These are phyloP conservation scores for Coniophora puteana DNA, from an alignment of 1,284 basidiomycete species.

Conservation along the genomic window DNA sequence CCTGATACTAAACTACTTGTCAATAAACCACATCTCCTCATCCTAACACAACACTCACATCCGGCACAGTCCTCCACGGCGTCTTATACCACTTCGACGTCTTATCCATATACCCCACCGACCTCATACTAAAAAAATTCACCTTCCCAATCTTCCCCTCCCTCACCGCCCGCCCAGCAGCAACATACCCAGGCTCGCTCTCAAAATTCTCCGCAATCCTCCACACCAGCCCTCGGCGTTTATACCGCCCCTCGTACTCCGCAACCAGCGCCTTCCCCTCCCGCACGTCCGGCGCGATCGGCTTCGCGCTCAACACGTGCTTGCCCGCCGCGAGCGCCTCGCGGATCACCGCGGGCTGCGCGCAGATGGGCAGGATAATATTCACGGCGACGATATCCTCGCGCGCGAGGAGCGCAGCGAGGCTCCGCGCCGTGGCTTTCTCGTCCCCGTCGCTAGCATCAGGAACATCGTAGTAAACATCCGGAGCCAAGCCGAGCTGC, in stretches of 20 bases:
- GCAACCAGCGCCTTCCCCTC: slow-evolving; percentile 58
- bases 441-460: no score
- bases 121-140: slow-evolving; percentile 51
- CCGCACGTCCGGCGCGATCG: slow-evolving; percentile 64
- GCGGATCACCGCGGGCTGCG: slow-evolving; percentile 63
- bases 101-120: slow-evolving; percentile 53
- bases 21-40: slow-evolving; percentile 8
- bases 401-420: slow-evolving; percentile 60
- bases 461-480: slow-evolving; percentile 56
- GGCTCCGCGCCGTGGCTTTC: slow-evolving; percentile 32
- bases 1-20: slow-evolving; percentile 56
- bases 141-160: slow-evolving; percentile 58
- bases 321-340: slow-evolving; percentile 65
- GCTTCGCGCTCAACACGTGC: slow-evolving; percentile 81
- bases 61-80: slow-evolving; percentile 72
- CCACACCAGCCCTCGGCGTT: slow-evolving; percentile 70
- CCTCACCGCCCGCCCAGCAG: slow-evolving; percentile 46
- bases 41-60: slow-evolving; percentile 42
- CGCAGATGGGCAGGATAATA: slow-evolving; percentile 69
- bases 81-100: slow-evolving; percentile 72
- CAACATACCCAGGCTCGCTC: slow-evolving; percentile 55
- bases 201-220: slow-evolving; percentile 79
- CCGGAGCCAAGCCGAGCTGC: slow-evolving; percentile 35
- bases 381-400: slow-evolving; percentile 66
- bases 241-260: slow-evolving; percentile 57